Evolutionary conservation across 306 rosid genomes (phyloP).

Genomic region (Inga laurina): DNA sequence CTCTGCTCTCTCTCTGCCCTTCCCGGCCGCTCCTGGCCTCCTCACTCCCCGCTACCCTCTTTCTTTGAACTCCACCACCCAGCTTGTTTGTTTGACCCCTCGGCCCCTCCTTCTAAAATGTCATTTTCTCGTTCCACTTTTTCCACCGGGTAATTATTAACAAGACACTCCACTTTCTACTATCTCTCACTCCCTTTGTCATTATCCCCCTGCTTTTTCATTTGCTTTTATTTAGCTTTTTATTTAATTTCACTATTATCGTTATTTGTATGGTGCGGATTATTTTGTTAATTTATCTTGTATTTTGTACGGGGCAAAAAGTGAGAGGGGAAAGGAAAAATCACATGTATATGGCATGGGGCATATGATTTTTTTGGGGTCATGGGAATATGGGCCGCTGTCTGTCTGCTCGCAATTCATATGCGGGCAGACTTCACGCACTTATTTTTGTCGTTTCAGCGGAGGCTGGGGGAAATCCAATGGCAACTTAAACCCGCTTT

Average conservation of each 20-base stretch:
- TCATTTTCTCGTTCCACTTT: slow-evolving; percentile 40
- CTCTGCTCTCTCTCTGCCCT: neutral
- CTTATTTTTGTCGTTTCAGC: slow-evolving; percentile 46
- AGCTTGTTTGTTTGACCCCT: slow-evolving; percentile 32
- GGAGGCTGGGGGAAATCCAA: neutral
- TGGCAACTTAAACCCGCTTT: neutral
- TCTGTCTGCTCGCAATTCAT: neutral
- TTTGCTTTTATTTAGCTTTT: neutral
- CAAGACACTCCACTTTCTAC: slow-evolving; percentile 30
- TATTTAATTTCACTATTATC: neutral
- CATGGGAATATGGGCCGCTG: slow-evolving; percentile 25
- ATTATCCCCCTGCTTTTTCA: slow-evolving; percentile 38
- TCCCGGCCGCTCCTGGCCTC: neutral
- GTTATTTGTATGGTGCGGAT: neutral
- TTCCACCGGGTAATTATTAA: slow-evolving; percentile 27
- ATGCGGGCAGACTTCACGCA: slow-evolving; percentile 29
- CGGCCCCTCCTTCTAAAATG: slow-evolving; percentile 38
- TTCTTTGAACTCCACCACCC: slow-evolving; percentile 27
- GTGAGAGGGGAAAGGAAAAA: slow-evolving; percentile 14
- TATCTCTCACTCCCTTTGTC: slow-evolving; percentile 45
- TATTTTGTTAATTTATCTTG: neutral
- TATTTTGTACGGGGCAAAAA: slow-evolving; percentile 46
- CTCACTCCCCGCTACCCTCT: slow-evolving; percentile 12
- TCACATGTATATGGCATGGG: neutral
- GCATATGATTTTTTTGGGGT: neutral